Base-by-base conservation (phyloP, 768 basidiomycete genomes). In the Boletus subcaerulescens region DNA sequence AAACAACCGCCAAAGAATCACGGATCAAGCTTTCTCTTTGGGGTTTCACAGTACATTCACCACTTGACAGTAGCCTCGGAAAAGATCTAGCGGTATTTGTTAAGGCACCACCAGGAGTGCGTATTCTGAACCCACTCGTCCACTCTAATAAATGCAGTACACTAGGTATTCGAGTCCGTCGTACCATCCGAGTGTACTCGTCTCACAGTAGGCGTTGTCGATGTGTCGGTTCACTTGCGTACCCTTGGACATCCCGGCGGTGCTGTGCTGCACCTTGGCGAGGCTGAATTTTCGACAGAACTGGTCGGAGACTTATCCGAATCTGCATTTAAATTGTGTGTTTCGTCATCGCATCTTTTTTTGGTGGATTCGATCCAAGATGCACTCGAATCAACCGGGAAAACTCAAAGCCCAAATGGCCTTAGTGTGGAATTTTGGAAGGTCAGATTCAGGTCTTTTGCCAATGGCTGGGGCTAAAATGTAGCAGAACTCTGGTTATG, bases 41-140 rank as follows among this genome's bases (percentile, higher is more conserved):
- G 55, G 85, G 85, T 18, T 81, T 90, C 56, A 88, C 84, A 0
- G 80, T 79, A 59, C 81, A 80, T 53, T 59, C 86, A 4, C 77
- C 77, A 24, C 79, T 90, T 5, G 83, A 93, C 61, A 58, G 87
- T 36, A 63, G 69, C 4, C 91, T 87, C 82, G 67, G 82, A 10
- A 62, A 73, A 6, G 89, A 93, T 57, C 60, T 98, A 3, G 70
- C 67, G 3, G 48, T 54, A 1, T 95, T 93, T 63, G 73, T 76
- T 17, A 92, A 91, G 68, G 83, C 93, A 26, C 97, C 97, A 5
- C 89, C 91, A 44, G 94, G 91, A 20, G 96, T 94, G 71, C 57
- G 89, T 78, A 11, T 43, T 24, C 39, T 51, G n/a, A 47, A 46
- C 48, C 32, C 26, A 39, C 50, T 42, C 44, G 11, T 15, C 18